These are phyloP conservation scores for Dioszegia aurantiaca DNA, from an alignment of 768 basidiomycete genomes.

Conservation along the genomic window DNA sequence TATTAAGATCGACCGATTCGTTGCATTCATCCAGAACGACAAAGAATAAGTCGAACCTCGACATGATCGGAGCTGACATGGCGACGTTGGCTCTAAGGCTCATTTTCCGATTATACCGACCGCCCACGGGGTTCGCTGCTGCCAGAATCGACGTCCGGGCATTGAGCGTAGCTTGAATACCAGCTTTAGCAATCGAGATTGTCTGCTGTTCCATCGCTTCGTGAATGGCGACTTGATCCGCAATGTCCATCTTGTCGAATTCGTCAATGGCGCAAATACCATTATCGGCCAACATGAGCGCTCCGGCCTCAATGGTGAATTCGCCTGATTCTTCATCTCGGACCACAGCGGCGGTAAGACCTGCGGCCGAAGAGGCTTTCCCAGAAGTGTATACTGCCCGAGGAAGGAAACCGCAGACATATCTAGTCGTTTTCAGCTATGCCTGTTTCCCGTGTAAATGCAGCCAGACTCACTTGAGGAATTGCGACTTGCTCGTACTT, in stretches of 20 bases:
- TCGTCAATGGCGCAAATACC: conserved; percentile 99
- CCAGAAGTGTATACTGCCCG: conserved; percentile 98
- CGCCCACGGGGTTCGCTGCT: conserved; percentile 96
- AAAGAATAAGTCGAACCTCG: conserved; percentile 96
- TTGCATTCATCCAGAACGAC: conserved; percentile 97
- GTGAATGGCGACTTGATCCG: conserved; percentile 98
- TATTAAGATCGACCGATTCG: conserved; percentile 83
- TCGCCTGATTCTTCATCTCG: conserved; percentile 98
- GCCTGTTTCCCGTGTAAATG: too few relatives aligned
- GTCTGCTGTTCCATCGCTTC: conserved; percentile 99
- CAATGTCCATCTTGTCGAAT: conserved; percentile 99
- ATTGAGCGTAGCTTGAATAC: conserved; percentile 96
- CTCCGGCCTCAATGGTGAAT: conserved; percentile 98
- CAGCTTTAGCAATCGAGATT: conserved; percentile 98
- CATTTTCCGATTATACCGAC: conserved; percentile 93
- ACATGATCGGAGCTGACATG: conserved; percentile 99
- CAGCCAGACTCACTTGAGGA: conserved; percentile 73
- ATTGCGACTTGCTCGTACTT: conserved; percentile 96
- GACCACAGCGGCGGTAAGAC: conserved; percentile 96
- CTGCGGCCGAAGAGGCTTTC: conserved; percentile 98
- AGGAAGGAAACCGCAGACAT: conserved; percentile 95
- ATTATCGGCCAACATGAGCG: conserved; percentile 98
- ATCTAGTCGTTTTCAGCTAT: conserved; percentile 57
- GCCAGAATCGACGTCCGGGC: conserved; percentile 96
- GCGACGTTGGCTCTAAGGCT: conserved; percentile 85